Evolutionary conservation across 2,329 filamentous ascomycete species (phyloP).

Genomic region (Emericellopsis atlantica): DNA sequence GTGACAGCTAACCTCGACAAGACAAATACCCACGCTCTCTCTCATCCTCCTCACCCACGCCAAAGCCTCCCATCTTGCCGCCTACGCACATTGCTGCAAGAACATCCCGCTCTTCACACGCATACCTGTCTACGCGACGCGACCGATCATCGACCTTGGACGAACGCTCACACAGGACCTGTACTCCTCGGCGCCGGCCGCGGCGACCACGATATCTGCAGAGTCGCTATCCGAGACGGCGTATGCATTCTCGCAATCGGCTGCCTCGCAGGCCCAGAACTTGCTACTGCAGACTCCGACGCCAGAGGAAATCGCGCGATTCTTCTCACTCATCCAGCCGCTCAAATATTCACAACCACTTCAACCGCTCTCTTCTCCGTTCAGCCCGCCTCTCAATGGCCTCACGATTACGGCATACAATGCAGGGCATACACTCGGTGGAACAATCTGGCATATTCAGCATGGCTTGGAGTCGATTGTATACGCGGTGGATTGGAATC

Average conservation of each 20-base stretch:
- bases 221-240: conserved; percentile 55
- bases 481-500: conserved; percentile 97
- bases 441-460: conserved; percentile 98
- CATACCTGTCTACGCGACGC: conserved; percentile 89
- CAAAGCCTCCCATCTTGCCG: conserved; percentile 80
- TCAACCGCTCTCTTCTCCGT: conserved; percentile 75
- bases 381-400: conserved; percentile 78
- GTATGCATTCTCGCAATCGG: conserved; percentile 39
- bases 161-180: conserved; percentile 84
- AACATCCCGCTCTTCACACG: conserved; percentile 84
- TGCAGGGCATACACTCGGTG: conserved; percentile 87
- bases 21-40: conserved; percentile 83
- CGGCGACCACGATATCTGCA: conserved; percentile 68
- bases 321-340: conserved; percentile 82
- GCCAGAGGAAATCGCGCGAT: conserved; percentile 77
- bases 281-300: conserved; percentile 60
- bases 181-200: conserved; percentile 80
- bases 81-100: conserved; percentile 94
- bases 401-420: conserved; percentile 95
- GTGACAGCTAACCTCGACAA: conserved; percentile 17
- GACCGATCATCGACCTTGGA: conserved; percentile 84
- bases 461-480: conserved; percentile 94
- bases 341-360: conserved; percentile 96
- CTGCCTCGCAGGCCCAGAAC: conserved; percentile 31
- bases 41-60: conserved; percentile 91